phyloP scores from a whole-genome alignment of 148 eudicot species.

The Cornus suecica region DNA sequence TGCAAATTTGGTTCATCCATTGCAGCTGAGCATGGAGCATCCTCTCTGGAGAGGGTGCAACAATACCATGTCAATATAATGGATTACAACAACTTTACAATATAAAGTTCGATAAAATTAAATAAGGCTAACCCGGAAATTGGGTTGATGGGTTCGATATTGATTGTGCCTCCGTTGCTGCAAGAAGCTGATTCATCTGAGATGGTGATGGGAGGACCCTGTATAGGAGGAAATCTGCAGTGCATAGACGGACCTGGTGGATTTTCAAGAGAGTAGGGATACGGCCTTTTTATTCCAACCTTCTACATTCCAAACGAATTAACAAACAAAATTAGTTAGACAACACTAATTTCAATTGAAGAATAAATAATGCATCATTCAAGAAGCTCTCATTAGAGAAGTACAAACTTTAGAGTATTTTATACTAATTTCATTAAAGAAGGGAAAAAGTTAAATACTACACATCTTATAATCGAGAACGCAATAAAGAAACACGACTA shows the following conservation, averaged over 20 bases:
- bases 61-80: not conserved
- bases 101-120: not conserved
- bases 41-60: constrained; percentile 27
- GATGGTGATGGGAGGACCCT: constrained; percentile 19
- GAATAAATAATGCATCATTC: not conserved
- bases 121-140: constrained; percentile 39
- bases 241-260: constrained; percentile 43
- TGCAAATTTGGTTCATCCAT: constrained; percentile 12
- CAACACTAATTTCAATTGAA: not conserved
- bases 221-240: constrained; percentile 22
- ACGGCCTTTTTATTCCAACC: constrained; percentile 58
- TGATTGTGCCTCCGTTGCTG: constrained; percentile 25
- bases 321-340: constrained; percentile 12
- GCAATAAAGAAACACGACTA: too few relatives aligned
- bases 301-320: constrained; percentile 32
- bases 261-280: constrained; percentile 44
- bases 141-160: constrained; percentile 28
- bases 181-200: constrained; percentile 31
- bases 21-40: constrained; percentile 19
- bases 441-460: not conserved
- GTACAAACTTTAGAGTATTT: not conserved
- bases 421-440: not conserved
- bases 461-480: not conserved
- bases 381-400: not conserved
- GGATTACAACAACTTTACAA: not conserved